Conservation (phyloP, 1,284 basidiomycete species). For the Mycena sp. region DNA sequence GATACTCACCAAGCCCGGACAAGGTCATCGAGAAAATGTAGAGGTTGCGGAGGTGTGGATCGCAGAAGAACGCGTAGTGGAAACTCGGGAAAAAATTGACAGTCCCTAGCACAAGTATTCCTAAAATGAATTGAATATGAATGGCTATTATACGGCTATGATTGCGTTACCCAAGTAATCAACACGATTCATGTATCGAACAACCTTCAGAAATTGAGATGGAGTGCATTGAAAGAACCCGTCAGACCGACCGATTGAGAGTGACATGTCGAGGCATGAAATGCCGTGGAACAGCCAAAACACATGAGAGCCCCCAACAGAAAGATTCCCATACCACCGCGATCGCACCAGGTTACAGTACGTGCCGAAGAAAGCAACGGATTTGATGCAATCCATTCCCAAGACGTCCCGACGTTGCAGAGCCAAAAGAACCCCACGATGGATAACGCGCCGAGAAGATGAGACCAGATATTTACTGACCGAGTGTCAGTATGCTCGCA, state of each 20-base stretch:
- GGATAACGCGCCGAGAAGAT: constrained; percentile 18
- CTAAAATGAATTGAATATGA: constrained; percentile 7
- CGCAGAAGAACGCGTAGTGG: constrained; percentile 30
- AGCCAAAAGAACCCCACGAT: not conserved
- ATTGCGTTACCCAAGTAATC: constrained; percentile 27
- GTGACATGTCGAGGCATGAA: constrained; percentile 25
- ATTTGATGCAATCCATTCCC: no score
- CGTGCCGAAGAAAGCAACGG: not conserved
- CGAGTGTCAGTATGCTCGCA: no score
- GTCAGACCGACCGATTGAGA: constrained; percentile 10
- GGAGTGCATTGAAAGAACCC: not conserved
- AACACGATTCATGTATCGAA: constrained; percentile 26
- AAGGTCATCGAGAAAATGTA: constrained; percentile 25
- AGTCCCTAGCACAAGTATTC: constrained; percentile 28
- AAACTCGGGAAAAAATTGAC: constrained; percentile 31
- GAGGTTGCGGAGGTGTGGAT: constrained; percentile 18
- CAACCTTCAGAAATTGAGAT: constrained; percentile 11
- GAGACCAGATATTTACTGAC: constrained; percentile 31
- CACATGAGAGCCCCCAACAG: constrained; percentile 22
- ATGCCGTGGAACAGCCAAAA: constrained; percentile 19
- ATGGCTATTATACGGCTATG: not conserved
- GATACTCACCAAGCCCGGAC: constrained; percentile 18
- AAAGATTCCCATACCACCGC: constrained; percentile 9
- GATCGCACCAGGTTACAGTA: not conserved
- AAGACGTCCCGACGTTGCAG: not conserved